These are phyloP conservation scores for Nigrospora osmanthi DNA, from an alignment of 2,329 filamentous ascomycete species.

Conservation along the genomic window DNA sequence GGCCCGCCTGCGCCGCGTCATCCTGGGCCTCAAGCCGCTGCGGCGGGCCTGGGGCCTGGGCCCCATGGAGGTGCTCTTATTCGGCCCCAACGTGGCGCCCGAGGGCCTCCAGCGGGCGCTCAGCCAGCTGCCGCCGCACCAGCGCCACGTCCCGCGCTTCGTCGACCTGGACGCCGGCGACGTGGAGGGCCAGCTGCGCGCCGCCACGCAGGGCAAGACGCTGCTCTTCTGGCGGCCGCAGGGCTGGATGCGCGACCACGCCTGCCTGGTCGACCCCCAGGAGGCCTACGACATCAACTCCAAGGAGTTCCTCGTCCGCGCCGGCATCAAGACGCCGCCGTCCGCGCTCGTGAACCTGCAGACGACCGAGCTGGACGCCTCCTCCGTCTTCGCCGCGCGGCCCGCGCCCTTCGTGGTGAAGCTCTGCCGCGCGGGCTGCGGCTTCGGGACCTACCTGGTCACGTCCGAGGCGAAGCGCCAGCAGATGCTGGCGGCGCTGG, in stretches of 20 bases:
- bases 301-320: constrained; percentile 11
- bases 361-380: constrained; percentile 1
- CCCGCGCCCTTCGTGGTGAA: constrained; percentile 14
- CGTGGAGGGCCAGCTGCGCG: constrained; percentile 4
- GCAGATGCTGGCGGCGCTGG: constrained; percentile 5
- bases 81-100: constrained; percentile 10
- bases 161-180: constrained; percentile 7
- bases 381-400: constrained; percentile 2
- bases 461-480: constrained; percentile 6
- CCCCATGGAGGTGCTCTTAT: constrained; percentile 12
- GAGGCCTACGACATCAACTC: constrained; percentile 14
- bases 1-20: constrained; percentile 9
- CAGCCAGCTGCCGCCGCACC: constrained; percentile 9
- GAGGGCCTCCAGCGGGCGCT: constrained; percentile 9
- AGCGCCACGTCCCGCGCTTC: constrained; percentile 9
- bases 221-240: constrained; percentile 15
- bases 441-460: constrained; percentile 14
- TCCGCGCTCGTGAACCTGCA: constrained; percentile 7
- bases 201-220: constrained; percentile 5
- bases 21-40: constrained; percentile 14
- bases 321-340: constrained; percentile 10
- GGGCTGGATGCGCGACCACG: constrained; percentile 12
- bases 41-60: constrained; percentile 13
- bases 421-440: constrained; percentile 13
- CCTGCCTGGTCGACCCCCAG: constrained; percentile 11